Base-by-base conservation (phyloP, 805 yeast species). In the Nakazawaea wickerhamii region DNA sequence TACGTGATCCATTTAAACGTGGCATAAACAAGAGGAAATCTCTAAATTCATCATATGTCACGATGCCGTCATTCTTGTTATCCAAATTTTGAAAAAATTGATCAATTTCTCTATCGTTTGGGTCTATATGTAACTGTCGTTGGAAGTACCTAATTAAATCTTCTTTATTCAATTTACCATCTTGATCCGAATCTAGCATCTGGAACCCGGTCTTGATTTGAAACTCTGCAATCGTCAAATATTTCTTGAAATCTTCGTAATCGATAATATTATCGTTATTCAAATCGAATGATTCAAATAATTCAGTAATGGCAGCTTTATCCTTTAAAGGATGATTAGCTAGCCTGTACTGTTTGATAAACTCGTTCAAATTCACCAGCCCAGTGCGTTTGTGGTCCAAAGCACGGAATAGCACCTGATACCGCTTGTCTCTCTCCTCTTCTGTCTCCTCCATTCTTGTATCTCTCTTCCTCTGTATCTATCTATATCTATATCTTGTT, bases 1-100 rank as follows among this genome's bases (percentile, higher is more conserved):
- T 79, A 55, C 93, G 67, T 4, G 91, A 82, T 2, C 93, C 95
- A 47, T 79, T 71, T 17, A 77, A 63, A 39, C 93, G 67, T 4
- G 99, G 99, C 65, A 93, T 81, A 52, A 91, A 76, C 39, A 90
- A 60, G 21, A 91, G 63, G 38, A 86, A 85, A 51, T 84, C 85
- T 50, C 95, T 70, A 76, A 95, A 93, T 52, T 91, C 91, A 40
- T 88, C 88, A 55, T 77, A 86, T 0, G 93, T 80, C 33, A 91
- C 79, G 50, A 69, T 75, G 1, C 93, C 91, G 43, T 74, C 77
- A 36, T 72, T 63, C 46, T 77, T 69, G 28, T 59, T 60, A 58
- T 79, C 89, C 37, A 81, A 57, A 44, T 67, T 71, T 27, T 66
- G 55, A 65, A 82, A 81, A 46, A 87, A 67, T 5, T 62, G 60